Evolutionary conservation across 805 yeast genomes (phyloP).

Genomic region (Candida namnaoensis): DNA sequence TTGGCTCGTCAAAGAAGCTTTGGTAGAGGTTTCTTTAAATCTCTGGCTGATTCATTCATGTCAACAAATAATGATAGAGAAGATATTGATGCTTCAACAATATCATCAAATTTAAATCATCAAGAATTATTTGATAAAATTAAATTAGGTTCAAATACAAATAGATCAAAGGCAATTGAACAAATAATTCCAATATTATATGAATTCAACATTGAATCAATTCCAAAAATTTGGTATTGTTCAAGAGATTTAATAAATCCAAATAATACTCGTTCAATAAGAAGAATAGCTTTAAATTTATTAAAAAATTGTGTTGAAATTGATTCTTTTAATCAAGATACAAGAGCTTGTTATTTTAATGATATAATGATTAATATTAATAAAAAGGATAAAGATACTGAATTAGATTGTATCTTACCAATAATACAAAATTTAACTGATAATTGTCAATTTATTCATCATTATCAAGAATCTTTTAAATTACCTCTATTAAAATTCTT

Average conservation of each 20-base stretch:
- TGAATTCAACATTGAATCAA: constrained; percentile 43
- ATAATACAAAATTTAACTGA: constrained; percentile 40
- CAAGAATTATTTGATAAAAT: constrained; percentile 30
- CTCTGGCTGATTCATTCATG: constrained; percentile 16
- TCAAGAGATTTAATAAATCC: constrained; percentile 44
- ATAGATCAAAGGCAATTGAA: constrained; percentile 41
- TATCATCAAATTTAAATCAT: constrained; percentile 35
- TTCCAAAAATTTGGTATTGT: constrained; percentile 72
- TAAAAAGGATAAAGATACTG: constrained; percentile 29
- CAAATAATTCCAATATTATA: constrained; percentile 41
- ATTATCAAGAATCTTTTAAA: constrained; percentile 36
- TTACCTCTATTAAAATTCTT: constrained; percentile 29
- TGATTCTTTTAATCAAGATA: constrained; percentile 37
- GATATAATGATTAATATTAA: constrained; percentile 42
- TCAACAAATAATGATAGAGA: constrained; percentile 15
- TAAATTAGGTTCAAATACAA: constrained; percentile 25
- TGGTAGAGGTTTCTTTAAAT: constrained; percentile 14
- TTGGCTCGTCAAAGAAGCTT: constrained; percentile 3
- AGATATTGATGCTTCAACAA: constrained; percentile 30
- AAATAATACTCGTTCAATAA: constrained; percentile 19
- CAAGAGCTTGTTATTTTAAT: constrained; percentile 47
- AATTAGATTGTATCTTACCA: constrained; percentile 38
- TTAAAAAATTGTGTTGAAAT: constrained; percentile 45
- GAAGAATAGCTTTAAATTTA: constrained; percentile 44
- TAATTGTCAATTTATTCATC: constrained; percentile 45